A percentile compares a stretch with the other conserved stretches of the same genome.
These are phyloP conservation scores for Podaxis sp. DNA, from an alignment of 768 basidiomycete genomes.

Conservation along the genomic window DNA sequence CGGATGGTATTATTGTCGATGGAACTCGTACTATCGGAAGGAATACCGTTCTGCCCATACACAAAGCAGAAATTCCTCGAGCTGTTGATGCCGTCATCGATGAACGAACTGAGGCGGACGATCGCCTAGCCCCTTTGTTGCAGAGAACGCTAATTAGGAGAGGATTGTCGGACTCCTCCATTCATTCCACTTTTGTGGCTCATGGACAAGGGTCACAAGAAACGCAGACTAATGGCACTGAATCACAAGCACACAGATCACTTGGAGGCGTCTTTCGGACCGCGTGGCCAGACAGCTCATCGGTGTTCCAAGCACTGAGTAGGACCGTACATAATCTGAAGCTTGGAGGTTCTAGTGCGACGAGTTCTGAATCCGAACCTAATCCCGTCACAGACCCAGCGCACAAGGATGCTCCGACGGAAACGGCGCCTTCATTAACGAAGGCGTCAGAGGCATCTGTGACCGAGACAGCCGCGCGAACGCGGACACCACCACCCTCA, in stretches of 20 bases:
- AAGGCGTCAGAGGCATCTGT: neutral
- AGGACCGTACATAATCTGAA: constrained; percentile 53
- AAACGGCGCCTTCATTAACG: neutral
- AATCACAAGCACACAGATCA: constrained; percentile 1
- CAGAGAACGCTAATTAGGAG: constrained; percentile 72
- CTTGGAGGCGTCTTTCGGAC: constrained; percentile 16
- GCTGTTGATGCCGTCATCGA: constrained; percentile 83
- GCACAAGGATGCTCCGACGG: neutral
- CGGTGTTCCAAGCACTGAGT: constrained; percentile 55
- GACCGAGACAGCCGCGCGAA: neutral
- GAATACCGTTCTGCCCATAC: constrained; percentile 23
- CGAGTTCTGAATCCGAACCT: constrained; percentile 15
- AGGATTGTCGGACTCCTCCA: constrained; percentile 90
- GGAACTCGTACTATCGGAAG: constrained; percentile 19
- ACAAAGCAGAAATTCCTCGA: constrained; percentile 45
- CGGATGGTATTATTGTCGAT: neutral
- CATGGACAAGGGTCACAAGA: constrained; percentile 36
- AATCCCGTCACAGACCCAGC: constrained; percentile 15
- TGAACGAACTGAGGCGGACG: constrained; percentile 40
- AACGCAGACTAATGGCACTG: constrained; percentile 17
- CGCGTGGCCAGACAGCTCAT: constrained; percentile 40
- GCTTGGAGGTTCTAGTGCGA: constrained; percentile 19
- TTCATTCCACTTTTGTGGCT: constrained; percentile 78
- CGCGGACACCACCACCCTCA: neutral
- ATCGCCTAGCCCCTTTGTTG: constrained; percentile 52